Conservation (phyloP, 2,329 filamentous ascomycete genomes). For the Pseudopithomyces maydicus region DNA sequence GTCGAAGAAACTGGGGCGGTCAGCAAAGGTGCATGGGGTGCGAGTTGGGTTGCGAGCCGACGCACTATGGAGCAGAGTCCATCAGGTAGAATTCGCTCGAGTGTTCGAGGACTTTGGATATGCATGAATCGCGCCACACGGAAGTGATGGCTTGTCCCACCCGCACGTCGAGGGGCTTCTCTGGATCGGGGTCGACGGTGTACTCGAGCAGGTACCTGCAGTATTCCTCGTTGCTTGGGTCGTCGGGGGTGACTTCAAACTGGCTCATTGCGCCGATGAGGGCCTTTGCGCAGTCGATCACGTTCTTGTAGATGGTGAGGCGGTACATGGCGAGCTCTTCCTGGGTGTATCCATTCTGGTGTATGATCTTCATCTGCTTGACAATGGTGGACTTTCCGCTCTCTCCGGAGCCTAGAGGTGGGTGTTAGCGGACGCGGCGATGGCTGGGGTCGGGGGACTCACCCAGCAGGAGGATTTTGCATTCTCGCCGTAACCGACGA, state of each 20-base stretch:
- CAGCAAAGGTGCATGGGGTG: constrained; percentile 12
- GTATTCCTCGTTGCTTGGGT: constrained; percentile 72
- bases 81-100: constrained; percentile 99
- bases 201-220: constrained; percentile 85
- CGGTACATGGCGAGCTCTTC: constrained; percentile 95
- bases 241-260: constrained; percentile 81
- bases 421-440: constrained; percentile 30
- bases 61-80: constrained; percentile 98
- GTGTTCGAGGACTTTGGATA: constrained; percentile 83
- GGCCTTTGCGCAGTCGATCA: constrained; percentile 94
- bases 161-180: constrained; percentile 78
- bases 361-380: constrained; percentile 99
- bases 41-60: background rate
- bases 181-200: constrained; percentile 86
- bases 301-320: constrained; percentile 96
- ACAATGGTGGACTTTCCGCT: constrained; percentile 99
- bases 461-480: constrained; percentile 97
- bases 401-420: constrained; percentile 81
- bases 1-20: constrained; percentile 81
- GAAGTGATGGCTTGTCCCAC: constrained; percentile 83
- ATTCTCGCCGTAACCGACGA: constrained; percentile 89
- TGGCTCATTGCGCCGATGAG: constrained; percentile 90
- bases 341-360: constrained; percentile 94
- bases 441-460: constrained; percentile 43
- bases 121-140: constrained; percentile 88